Conservation (phyloP, 2,329 filamentous ascomycete genomes). For the Beauveria brongniartii region DNA sequence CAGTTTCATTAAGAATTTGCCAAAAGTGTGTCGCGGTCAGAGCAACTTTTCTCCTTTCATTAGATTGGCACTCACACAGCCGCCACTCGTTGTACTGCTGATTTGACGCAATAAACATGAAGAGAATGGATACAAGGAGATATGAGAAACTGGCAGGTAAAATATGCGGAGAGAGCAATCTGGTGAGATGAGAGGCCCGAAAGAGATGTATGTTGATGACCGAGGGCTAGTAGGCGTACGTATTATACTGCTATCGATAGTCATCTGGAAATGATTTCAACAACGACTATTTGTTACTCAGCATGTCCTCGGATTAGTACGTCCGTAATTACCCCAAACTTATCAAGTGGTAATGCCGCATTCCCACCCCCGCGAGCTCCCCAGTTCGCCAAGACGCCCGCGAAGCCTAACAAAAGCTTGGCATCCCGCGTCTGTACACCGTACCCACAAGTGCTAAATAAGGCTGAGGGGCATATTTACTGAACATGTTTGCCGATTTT, state of each 20-base stretch:
- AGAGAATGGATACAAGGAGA: accelerated
- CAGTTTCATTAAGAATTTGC: background rate
- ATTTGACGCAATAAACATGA: background rate
- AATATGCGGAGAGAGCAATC: no score
- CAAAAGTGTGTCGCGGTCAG: background rate
- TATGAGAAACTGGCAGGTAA: no score
- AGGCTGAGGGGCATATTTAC: background rate
- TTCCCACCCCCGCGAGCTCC: background rate
- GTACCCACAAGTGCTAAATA: background rate
- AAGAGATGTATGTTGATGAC: no score
- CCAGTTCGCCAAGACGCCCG: background rate
- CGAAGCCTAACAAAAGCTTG: background rate
- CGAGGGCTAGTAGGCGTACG: no score
- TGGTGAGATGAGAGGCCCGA: no score
- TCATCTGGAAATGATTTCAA: no score
- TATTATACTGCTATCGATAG: no score
- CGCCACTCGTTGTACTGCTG: background rate
- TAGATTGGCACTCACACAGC: background rate
- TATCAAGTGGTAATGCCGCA: no score
- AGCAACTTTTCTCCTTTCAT: background rate
- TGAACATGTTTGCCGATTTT: no score
- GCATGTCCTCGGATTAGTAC: no score
- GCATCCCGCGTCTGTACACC: background rate
- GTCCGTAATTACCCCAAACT: no score
- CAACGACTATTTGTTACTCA: no score